Evolutionary conservation across 352 stramenopile genomes (phyloP), one percentile per base, ranked within the genome.

Genomic region (Phytophthora cryptogea): DNA sequence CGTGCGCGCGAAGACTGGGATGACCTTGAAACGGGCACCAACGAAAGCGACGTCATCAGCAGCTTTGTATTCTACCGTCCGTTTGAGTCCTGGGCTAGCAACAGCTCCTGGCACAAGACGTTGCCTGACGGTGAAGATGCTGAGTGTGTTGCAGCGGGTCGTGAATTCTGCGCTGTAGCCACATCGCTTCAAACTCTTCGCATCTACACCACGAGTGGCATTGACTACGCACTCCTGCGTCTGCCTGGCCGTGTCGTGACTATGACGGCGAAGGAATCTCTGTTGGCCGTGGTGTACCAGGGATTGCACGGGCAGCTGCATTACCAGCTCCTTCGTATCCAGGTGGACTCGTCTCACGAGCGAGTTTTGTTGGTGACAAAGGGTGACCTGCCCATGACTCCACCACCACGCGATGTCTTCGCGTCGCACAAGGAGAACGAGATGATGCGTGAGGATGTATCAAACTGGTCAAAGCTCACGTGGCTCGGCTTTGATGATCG

Each of bases 401-500:
- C 83, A 3, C 81, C 78, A 5, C 53, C 72, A 0, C 63, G 78
- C 0, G 80, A 92, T 55, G 77, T 90, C 16, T 90, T 92, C 30
- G 80, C 80, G 9, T 87, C 78, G 4, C 74, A 89, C 63, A 86
- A 87, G 36, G 82, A 89, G 51, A 88, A 87, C 39, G 72, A 88
- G 27, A 30, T 58, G 11, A 55, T 63, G 4, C 70, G 78, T 4
- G 32, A 76, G 46, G 74, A 90, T 28, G 11, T 72, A 5, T 41
- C 47, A 1, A 74, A 89, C 20, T 88, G 76, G 71, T 77, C 81
- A 1, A 88, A 72, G 36, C 70, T 94, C 2, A 60, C 63, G 26
- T 95, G 86, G 86, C 63, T 92, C 0, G 86, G 83, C 14, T 91
- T 95, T 43, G 85, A 95, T 43, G 82, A 95, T 23, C 74, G 78